Evolutionary conservation across 2,329 filamentous ascomycete genomes (phyloP).

Genomic region (Ophiostoma fasciatum): DNA sequence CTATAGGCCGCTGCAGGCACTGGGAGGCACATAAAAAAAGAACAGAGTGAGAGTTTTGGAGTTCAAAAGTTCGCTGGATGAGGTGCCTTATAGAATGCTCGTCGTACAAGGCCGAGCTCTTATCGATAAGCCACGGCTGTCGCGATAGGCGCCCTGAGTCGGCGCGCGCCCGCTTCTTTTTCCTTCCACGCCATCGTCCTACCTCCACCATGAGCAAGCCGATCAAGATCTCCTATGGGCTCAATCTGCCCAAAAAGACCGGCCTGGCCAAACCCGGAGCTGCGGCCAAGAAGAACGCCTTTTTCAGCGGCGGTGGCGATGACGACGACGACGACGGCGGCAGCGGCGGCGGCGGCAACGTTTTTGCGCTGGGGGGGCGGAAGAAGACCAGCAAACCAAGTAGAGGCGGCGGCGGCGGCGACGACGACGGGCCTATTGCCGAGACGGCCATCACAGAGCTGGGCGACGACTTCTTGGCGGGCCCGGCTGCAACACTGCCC

Average conservation of each 20-base stretch:
- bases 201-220: conserved; percentile 5
- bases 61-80: too few species aligned
- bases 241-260: conserved; percentile 15
- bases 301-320: conserved; percentile 45
- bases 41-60: too few species aligned
- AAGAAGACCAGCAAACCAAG: not conserved
- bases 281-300: conserved; percentile 34
- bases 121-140: conserved; percentile 1
- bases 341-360: not conserved
- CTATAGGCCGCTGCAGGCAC: conserved; percentile 14
- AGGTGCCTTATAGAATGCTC: too few species aligned
- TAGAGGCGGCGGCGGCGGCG: conserved; percentile 4
- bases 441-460: conserved; percentile 46
- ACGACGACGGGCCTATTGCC: conserved; percentile 21
- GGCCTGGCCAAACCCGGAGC: conserved; percentile 45
- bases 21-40: too few species aligned
- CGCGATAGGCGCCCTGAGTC: not conserved
- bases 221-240: conserved; percentile 9
- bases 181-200: too few species aligned
- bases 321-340: conserved; percentile 33
- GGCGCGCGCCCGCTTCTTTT: not conserved
- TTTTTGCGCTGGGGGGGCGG: conserved; percentile 2
- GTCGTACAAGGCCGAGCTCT: not conserved
- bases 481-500: too few species aligned
- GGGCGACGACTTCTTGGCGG: conserved; percentile 27